Base-by-base conservation (phyloP, 768 basidiomycete species). In the Pleurotus eryngii region DNA sequence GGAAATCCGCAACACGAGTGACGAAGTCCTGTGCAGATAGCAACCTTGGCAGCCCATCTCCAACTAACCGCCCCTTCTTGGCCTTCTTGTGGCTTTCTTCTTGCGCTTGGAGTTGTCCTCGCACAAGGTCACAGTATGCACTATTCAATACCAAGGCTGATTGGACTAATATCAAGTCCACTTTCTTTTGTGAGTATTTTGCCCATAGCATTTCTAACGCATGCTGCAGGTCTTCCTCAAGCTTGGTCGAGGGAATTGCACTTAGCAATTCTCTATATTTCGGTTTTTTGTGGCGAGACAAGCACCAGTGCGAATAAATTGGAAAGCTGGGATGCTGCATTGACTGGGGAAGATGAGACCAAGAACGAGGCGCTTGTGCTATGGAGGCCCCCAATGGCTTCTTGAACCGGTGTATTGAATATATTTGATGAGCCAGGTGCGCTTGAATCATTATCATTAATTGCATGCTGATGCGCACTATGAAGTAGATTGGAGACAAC, bases 41-140 rank as follows among this genome's bases (percentile, higher is more conserved):
- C 30, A 70, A 60, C 11, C 51, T 43, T 18, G 65, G 64, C 24
- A 67, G 42, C n/a, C 67, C 67, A 64, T 69, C 66, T 17, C 60
- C 61, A n/a, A 65, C 47, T 5, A 67, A 58, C 27, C 58, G 58
- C 2, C 55, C 61, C 35, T 61, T 60, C 54, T 60, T 60, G 8
- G 39, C 39, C 12, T 46, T 53, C 49, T 20, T 20, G 20, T 20
- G 20, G 20, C 20, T 20, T 20, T 20, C 20, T 20, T 20, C 20
- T 20, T 20, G 51, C 15, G 58, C 59, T 27, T 55, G 60, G 24
- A 68, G 63, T 50, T 68, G 61, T 26, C 56, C 47, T 11, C 60
- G 46, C 17, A 68, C 49, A 9, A 56, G 40, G 26, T 58, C 59
- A 4, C 46, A 37, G 39, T 69, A 68, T n/a, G 61, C 49, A n/a